Conservation (phyloP, 2,329 filamentous ascomycete species). For the Leptosphaerulina australis region DNA sequence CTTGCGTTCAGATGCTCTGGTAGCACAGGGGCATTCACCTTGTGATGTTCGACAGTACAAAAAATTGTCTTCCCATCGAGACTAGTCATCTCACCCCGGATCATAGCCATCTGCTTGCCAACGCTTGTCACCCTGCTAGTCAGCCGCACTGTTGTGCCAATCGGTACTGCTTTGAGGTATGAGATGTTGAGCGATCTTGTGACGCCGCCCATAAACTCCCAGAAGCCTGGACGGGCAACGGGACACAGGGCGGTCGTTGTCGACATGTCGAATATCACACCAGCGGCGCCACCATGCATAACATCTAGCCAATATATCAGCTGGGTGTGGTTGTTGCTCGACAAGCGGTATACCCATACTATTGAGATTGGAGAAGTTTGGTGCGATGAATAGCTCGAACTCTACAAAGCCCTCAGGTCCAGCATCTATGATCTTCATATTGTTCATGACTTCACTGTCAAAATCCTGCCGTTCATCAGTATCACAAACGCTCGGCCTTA, state of each 20-base stretch:
- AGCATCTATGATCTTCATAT: conserved; percentile 47
- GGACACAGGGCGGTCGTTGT: conserved; percentile 59
- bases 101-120: conserved; percentile 60
- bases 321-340: background rate
- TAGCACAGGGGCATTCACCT: conserved; percentile 54
- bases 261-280: conserved; percentile 51
- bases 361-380: conserved; percentile 50
- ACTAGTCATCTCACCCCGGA: conserved; percentile 57
- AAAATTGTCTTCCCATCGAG: conserved; percentile 56
- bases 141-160: conserved; percentile 53
- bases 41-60: conserved; percentile 60
- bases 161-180: conserved; percentile 58
- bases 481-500: background rate
- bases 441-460: conserved; percentile 47
- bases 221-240: conserved; percentile 56
- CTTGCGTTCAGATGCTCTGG: conserved; percentile 49
- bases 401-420: conserved; percentile 43
- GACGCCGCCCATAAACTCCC: conserved; percentile 61
- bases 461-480: conserved; percentile 39
- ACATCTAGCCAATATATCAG: conserved; percentile 38
- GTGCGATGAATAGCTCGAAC: conserved; percentile 44
- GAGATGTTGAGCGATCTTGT: conserved; percentile 59
- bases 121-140: conserved; percentile 53
- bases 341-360: conserved; percentile 24
- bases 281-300: conserved; percentile 51